phyloP scores from a whole-genome alignment of 306 rosid species.

The Cicer chorassanicum region DNA sequence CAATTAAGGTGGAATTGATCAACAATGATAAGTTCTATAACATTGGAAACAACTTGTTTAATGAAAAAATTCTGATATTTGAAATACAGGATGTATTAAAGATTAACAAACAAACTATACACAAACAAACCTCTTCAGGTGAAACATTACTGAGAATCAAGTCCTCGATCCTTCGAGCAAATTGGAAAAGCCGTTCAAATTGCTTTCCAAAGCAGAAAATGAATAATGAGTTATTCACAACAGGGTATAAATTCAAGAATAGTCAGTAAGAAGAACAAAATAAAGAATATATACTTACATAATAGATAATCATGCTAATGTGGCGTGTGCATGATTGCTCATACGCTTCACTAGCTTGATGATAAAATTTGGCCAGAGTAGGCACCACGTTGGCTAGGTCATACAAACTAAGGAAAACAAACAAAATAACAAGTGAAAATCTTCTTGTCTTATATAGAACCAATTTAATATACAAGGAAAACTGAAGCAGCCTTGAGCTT shows the following conservation, averaged over 20 bases:
- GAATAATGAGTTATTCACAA: slow-evolving; percentile 35
- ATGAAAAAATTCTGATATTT: slow-evolving; percentile 28
- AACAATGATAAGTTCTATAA: slow-evolving; percentile 20
- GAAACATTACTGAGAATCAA: slow-evolving; percentile 72
- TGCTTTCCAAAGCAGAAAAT: slow-evolving; percentile 63
- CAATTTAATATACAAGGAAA: slow-evolving; percentile 29
- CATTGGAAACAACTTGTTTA: slow-evolving; percentile 3
- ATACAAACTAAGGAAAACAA: slow-evolving; percentile 68
- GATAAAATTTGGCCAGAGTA: slow-evolving; percentile 95
- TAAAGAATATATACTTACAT: slow-evolving; percentile 58
- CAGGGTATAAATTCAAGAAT: slow-evolving; percentile 24
- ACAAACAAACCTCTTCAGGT: slow-evolving; percentile 85
- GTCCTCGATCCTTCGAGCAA: slow-evolving; percentile 89
- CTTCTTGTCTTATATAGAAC: slow-evolving; percentile 14
- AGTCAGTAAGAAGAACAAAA: slow-evolving; percentile 10
- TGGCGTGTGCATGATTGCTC: slow-evolving; percentile 97
- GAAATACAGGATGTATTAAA: slow-evolving; percentile 32
- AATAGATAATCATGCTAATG: slow-evolving; percentile 83
- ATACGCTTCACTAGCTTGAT: slow-evolving; percentile 97
- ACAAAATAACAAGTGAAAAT: slow-evolving; percentile 32
- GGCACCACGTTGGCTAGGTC: slow-evolving; percentile 98
- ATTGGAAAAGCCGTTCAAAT: slow-evolving; percentile 97
- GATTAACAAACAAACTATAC: slow-evolving; percentile 14
- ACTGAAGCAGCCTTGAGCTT: slow-evolving; percentile 24
- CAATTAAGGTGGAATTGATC: neutral